Base-by-base conservation (phyloP, 2,329 filamentous ascomycete species). In the Volutella citrinella region DNA sequence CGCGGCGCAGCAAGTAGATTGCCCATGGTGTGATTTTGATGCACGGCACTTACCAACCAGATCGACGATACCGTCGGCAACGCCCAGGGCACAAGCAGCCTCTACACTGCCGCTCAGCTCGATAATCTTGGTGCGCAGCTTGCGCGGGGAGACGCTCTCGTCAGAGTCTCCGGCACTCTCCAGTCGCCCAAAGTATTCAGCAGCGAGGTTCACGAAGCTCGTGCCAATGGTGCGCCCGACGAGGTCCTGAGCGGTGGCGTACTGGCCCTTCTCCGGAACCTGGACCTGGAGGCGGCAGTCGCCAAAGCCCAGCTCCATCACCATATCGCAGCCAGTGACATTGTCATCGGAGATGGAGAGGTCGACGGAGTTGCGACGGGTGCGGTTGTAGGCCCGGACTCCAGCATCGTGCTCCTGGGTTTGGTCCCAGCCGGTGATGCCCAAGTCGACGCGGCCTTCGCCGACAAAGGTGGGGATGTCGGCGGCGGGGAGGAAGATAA, bases 391-490 rank as follows among this genome's bases (percentile, higher is more conserved):
- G 22, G 66, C 61, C 27, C 69, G 66, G 16, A 80, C 69, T 18
- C 68, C 69, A 27, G 84, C 82, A 65, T 90, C 87, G 66, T 96
- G 87, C 66, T 97, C 91, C 42, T 84, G 82, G 30, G 97, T 88
- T 57, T 95, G 89, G 60, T 98, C 93, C 54, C 80, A 79, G 31
- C 93, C 93, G 0, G 93, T 97, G 59, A 98, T 98, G 44, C 93
- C 93, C 12, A 98, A 73, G 57, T 95, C 90, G 29, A 95, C 88
- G 43, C 84, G 83, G 38, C 93, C 93, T 66, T 97, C 90, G 37
- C 91, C 91, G 29, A 98, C 90, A 58, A 97, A 97, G 23, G 89
- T 95, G 6, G 93, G 93, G 57, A 98, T 98, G 61, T 98, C 93
- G 49, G 89, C 90, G 22, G 91, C 93, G 19, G 93, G 93, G 17